Percentiles rank a stretch among this genome's conserved stretches.
Evolutionary conservation across 331 rosid species (phyloP).

Genomic region (Prunus yedoensis): DNA sequence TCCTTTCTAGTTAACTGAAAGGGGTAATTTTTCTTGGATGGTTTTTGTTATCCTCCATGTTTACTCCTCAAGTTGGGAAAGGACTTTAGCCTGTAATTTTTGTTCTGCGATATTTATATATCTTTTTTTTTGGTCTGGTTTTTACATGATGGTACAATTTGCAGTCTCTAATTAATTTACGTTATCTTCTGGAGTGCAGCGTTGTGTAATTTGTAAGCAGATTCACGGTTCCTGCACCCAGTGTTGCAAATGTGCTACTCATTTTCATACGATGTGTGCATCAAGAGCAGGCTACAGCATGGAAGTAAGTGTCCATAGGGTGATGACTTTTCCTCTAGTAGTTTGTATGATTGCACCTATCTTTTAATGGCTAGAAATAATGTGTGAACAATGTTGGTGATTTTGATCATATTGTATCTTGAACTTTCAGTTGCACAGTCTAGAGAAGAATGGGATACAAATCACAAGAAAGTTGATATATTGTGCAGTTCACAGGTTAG

Average conservation of each 20-base stretch:
- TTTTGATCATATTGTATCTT: constrained; percentile 28
- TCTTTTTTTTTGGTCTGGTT: no score
- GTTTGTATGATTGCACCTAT: constrained; percentile 11
- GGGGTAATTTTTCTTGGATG: not conserved
- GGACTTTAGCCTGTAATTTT: not conserved
- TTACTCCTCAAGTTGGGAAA: not conserved
- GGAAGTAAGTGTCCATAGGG: constrained; percentile 62
- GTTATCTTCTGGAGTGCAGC: constrained; percentile 44
- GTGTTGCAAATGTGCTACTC: constrained; percentile 87
- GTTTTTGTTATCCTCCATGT: not conserved
- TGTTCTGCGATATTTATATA: no score
- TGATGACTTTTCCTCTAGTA: not conserved
- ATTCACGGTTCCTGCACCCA: constrained; percentile 89
- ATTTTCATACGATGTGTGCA: constrained; percentile 88
- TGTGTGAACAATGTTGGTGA: constrained; percentile 29
- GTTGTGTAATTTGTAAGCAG: constrained; percentile 86
- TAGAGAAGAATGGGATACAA: constrained; percentile 76
- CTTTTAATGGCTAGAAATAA: constrained; percentile 1
- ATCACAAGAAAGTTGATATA: constrained; percentile 66
- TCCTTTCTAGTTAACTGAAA: not conserved
- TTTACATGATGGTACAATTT: not conserved
- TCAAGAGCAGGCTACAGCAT: constrained; percentile 89
- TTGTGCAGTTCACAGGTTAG: constrained; percentile 89
- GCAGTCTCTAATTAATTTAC: not conserved
- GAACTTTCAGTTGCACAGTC: constrained; percentile 69